Evolutionary conservation across 805 yeast species (phyloP).

Genomic region (Wickerhamomyces subpelliculosus): DNA sequence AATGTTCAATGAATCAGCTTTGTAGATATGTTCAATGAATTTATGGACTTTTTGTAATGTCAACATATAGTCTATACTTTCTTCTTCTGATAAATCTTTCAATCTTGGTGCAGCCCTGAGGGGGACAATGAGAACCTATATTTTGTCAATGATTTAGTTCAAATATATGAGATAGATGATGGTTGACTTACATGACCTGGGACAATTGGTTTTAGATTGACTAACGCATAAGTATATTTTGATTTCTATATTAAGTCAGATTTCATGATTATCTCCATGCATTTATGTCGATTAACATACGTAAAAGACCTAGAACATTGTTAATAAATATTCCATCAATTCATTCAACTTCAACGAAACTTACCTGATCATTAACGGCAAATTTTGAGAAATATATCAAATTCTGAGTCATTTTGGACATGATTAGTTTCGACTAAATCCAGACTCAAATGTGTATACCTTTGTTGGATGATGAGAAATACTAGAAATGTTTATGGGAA

Average conservation of each 20-base stretch:
- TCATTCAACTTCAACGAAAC: neutral
- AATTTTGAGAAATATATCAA: conserved; percentile 42
- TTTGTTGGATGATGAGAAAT: too few species aligned
- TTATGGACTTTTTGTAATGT: conserved; percentile 66
- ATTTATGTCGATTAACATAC: conserved; percentile 6
- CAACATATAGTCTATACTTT: conserved; percentile 67
- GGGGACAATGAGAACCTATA: conserved; percentile 69
- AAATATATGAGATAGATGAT: too few species aligned
- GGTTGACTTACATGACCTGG: conserved; percentile 70
- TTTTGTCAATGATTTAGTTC: neutral
- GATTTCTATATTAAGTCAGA: conserved; percentile 44
- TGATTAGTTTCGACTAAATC: too few species aligned
- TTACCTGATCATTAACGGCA: conserved; percentile 50
- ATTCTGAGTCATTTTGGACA: neutral
- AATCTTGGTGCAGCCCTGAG: conserved; percentile 59
- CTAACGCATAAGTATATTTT: conserved; percentile 71
- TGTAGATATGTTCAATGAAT: conserved; percentile 58
- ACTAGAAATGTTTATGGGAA: too few species aligned
- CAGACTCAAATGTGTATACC: too few species aligned
- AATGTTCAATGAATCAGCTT: conserved; percentile 79
- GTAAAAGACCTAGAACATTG: conserved; percentile 10
- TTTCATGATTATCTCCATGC: neutral
- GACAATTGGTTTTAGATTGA: conserved; percentile 84
- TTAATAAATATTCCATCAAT: conserved; percentile 1
- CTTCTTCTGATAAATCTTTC: conserved; percentile 64